Conservation (phyloP, 495 filamentous ascomycete species). For the Aspergillus haitiensis region DNA sequence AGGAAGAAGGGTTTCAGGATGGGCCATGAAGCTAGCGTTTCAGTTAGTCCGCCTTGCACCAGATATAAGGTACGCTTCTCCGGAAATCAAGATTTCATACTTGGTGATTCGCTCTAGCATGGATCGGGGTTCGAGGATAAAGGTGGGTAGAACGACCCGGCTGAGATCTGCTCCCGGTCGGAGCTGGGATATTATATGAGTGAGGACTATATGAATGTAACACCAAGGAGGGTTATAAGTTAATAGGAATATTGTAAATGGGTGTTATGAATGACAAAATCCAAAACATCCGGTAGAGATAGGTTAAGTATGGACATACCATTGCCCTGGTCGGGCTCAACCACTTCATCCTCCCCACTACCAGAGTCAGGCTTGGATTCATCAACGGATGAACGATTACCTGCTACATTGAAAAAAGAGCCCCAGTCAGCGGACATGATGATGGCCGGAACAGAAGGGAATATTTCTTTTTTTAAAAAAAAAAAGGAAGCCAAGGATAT, state of each 20-base stretch:
- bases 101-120: conserved; percentile 99
- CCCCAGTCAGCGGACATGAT: conserved; percentile 41
- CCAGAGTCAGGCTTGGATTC: conserved; percentile 41
- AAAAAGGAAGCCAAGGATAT: conserved; percentile 9
- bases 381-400: conserved; percentile 57
- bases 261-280: background rate
- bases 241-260: background rate
- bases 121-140: conserved; percentile 94
- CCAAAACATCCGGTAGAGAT: background rate
- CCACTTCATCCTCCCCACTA: conserved; percentile 69
- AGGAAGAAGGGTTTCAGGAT: conserved; percentile 90
- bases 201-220: conserved; percentile 56
- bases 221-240: background rate
- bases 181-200: conserved; percentile 95
- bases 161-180: conserved; percentile 93
- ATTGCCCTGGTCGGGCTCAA: conserved; percentile 68
- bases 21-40: conserved; percentile 88
- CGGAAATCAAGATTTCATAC: conserved; percentile 48
- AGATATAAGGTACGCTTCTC: background rate
- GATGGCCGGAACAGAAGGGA: background rate
- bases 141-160: conserved; percentile 91
- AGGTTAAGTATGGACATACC: conserved; percentile 35
- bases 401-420: conserved; percentile 35
- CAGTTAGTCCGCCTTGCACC: conserved; percentile 5
- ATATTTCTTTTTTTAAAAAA: background rate